Base-by-base conservation (phyloP, 768 basidiomycete genomes). In the Lentinula edodes region DNA sequence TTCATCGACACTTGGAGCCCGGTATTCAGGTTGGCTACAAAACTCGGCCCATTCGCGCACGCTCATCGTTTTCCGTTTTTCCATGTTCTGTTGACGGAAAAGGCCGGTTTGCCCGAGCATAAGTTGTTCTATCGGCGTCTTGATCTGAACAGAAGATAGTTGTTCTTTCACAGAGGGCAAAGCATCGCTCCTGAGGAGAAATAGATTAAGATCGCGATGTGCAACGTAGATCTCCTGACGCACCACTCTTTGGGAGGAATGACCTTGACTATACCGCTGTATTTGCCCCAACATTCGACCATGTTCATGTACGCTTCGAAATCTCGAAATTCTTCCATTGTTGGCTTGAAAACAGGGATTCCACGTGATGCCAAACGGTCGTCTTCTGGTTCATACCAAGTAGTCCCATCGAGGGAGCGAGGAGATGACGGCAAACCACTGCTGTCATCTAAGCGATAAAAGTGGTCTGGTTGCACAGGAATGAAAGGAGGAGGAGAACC, bases 191-290 rank as follows among this genome's bases (percentile, higher is more conserved):
- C 94, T 86, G 39, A 20, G 43, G 54, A 42, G 50, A 66, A 62
- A 18, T 18, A n/a, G 16, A 7, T 64, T 70, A 39, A 66, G 64
- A 39, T 39, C 65, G 45, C 61, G 67, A 69, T 52, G 67, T 32
- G 58, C 65, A 36, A 45, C 43, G 6, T 34, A 36, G 55, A 39
- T 43, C 64, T 52, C 48, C 57, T 68, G 43, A 74, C 90, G 70
- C 61, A 93, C 95, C 95, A 98, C 79, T 96, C 91, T 67, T 86
- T 85, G 5, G 96, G 96, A 35, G 96, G 96, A 62, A 99, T 90
- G 64, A 99, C 85, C 75, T 99, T 99, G 63, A 95, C 89, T 65
- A 98, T 96, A 23, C 97, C 97, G 65, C 93, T 94, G 61, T 80
- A 80, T 70, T 80, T 83, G 0, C 97, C 97, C 93, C 97, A 99